Percentiles rank a stretch among this genome's conserved stretches.
Conservation (phyloP, 2,329 filamentous ascomycete genomes). For the Claviceps maximensis region DNA sequence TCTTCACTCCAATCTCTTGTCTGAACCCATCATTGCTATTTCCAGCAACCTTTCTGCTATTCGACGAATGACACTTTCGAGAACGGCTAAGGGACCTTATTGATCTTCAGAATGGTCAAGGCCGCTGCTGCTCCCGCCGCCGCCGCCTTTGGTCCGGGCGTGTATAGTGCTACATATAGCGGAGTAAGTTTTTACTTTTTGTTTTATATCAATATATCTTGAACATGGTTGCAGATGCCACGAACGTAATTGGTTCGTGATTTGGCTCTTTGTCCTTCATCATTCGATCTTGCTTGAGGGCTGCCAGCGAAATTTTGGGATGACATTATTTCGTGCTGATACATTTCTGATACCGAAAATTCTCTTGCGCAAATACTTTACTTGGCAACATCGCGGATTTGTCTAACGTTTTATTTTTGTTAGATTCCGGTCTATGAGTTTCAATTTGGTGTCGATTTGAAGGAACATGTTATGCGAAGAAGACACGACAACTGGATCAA, state of each 20-base stretch:
- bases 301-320: neutral
- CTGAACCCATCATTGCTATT: neutral
- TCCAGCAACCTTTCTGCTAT: neutral
- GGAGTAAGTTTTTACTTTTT: slow-evolving; percentile 36
- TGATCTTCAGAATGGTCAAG: slow-evolving; percentile 34
- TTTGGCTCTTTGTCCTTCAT: neutral
- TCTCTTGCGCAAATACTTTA: too few relatives aligned
- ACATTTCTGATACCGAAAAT: neutral
- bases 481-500: slow-evolving; percentile 96
- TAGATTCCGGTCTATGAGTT: slow-evolving; percentile 93
- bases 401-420: neutral
- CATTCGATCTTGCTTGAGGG: neutral
- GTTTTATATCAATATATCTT: neutral
- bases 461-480: slow-evolving; percentile 89
- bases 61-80: neutral
- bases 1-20: too few relatives aligned
- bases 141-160: slow-evolving; percentile 29
- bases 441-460: slow-evolving; percentile 65
- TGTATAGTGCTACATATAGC: slow-evolving; percentile 58
- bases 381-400: neutral
- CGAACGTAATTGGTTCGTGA: neutral
- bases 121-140: slow-evolving; percentile 18
- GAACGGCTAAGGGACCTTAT: slow-evolving; percentile 1
- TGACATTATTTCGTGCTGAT: neutral
- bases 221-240: neutral